These are phyloP conservation scores for Sphaceloma murrayae DNA, from an alignment of 2,329 filamentous ascomycete species.

Conservation along the genomic window DNA sequence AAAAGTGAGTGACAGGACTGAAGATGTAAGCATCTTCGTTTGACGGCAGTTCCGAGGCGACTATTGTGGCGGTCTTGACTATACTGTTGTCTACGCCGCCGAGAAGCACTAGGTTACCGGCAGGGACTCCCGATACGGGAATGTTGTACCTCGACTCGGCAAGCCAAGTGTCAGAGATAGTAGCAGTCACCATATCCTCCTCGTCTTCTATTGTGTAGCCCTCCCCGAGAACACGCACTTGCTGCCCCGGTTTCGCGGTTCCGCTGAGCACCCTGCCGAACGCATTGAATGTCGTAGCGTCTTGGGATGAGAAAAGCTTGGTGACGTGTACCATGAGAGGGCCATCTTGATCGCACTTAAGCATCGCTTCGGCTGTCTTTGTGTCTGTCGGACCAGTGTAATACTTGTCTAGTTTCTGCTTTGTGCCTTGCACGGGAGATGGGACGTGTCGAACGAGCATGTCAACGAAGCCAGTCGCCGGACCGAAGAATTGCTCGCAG, in stretches of 20 bases:
- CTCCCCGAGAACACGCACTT: slow-evolving; percentile 86
- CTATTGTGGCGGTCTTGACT: slow-evolving; percentile 89
- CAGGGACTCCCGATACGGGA: slow-evolving; percentile 80
- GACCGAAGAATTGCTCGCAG: slow-evolving; percentile 91
- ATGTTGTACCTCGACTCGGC: slow-evolving; percentile 90
- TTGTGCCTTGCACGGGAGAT: slow-evolving; percentile 69
- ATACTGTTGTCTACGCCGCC: slow-evolving; percentile 95
- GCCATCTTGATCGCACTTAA: slow-evolving; percentile 75
- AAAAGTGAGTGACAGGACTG: slow-evolving; percentile 85
- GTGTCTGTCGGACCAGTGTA: slow-evolving; percentile 87
- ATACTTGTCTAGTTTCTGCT: slow-evolving; percentile 68
- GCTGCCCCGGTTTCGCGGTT: slow-evolving; percentile 68
- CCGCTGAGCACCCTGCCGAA: slow-evolving; percentile 91
- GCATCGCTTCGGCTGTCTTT: slow-evolving; percentile 70
- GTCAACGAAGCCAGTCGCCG: slow-evolving; percentile 82
- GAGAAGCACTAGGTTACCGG: slow-evolving; percentile 87
- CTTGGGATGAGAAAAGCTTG: slow-evolving; percentile 81
- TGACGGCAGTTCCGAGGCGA: slow-evolving; percentile 69
- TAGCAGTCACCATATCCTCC: slow-evolving; percentile 88
- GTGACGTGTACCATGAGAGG: slow-evolving; percentile 86
- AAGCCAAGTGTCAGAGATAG: slow-evolving; percentile 78
- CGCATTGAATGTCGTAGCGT: slow-evolving; percentile 84
- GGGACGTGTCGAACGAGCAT: slow-evolving; percentile 89
- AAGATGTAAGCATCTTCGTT: slow-evolving; percentile 94
- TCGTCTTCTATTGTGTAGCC: slow-evolving; percentile 94